These are phyloP conservation scores for Globisporangium heterothallicum DNA, from an alignment of 352 stramenopile genomes.

Conservation along the genomic window DNA sequence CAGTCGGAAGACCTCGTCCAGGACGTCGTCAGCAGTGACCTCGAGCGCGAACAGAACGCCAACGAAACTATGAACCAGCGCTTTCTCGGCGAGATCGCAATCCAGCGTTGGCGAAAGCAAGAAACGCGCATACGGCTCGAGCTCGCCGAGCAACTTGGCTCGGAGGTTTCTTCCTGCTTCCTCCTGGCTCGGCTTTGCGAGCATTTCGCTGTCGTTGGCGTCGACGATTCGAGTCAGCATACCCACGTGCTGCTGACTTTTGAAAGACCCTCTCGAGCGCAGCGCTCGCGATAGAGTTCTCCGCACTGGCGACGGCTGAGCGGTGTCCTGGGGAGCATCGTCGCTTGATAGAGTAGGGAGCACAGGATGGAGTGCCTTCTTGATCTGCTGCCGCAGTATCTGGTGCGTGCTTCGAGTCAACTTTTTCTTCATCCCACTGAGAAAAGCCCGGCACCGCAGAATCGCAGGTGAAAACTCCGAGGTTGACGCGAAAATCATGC, in stretches of 20 bases:
- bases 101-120: conserved; percentile 46
- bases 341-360: background rate
- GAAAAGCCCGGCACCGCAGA: conserved; percentile 38
- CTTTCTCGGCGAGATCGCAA: conserved; percentile 34
- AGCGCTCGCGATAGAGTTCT: conserved; percentile 2
- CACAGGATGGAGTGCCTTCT: background rate
- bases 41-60: conserved; percentile 52
- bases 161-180: conserved; percentile 10
- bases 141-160: conserved; percentile 26
- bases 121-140: conserved; percentile 40
- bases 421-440: conserved; percentile 55
- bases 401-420: conserved; percentile 20
- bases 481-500: conserved; percentile 38
- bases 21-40: conserved; percentile 27
- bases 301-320: background rate
- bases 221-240: conserved; percentile 5
- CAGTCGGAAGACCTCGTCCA: conserved; percentile 28
- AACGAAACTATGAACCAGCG: conserved; percentile 50
- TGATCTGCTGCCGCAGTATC: conserved; percentile 20
- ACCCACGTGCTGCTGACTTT: conserved; percentile 5
- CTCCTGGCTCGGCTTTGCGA: conserved; percentile 7
- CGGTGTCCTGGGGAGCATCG: background rate
- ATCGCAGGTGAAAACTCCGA: conserved; percentile 41
- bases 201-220: background rate
- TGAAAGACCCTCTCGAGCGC: conserved; percentile 1